A percentile compares a stretch with the other conserved stretches of the same genome.
phyloP scores from a whole-genome alignment of 192 early-diverging fungal genomes.

The Borealophlyctis nickersoniae region DNA sequence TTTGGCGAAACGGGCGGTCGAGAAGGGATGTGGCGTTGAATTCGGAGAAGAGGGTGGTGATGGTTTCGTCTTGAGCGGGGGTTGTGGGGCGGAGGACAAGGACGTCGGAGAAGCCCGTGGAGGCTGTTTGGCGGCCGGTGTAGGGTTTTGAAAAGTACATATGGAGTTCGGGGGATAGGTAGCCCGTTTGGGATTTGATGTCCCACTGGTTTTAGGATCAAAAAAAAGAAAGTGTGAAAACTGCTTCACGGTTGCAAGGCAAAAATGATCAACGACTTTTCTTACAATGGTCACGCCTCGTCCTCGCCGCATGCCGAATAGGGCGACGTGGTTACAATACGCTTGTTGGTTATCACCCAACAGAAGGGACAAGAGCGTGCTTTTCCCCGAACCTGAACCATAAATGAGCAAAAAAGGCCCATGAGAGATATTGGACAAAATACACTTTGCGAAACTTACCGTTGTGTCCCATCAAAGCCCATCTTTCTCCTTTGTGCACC shows the following conservation, averaged over 20 bases:
- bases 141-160: conserved; percentile 42
- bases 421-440: too few relatives aligned
- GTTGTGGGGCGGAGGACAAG: background rate
- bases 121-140: conserved; percentile 9
- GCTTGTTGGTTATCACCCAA: conserved; percentile 60
- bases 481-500: conserved; percentile 45
- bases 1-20: conserved; percentile 13
- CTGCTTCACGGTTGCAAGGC: background rate
- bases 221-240: background rate
- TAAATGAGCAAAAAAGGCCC: background rate
- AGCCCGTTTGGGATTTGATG: conserved; percentile 47
- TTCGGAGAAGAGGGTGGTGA: conserved; percentile 9
- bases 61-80: background rate
- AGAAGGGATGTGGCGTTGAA: conserved; percentile 4
- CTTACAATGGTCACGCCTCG: conserved; percentile 47
- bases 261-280: background rate
- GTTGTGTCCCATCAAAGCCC: conserved; percentile 53
- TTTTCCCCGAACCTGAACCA: conserved; percentile 51
- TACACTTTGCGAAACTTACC: conserved; percentile 27
- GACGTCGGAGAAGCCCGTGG: conserved; percentile 18
- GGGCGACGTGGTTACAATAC: conserved; percentile 48
- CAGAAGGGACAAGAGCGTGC: conserved; percentile 51
- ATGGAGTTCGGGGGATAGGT: conserved; percentile 55
- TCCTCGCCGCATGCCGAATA: conserved; percentile 53
- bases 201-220: conserved; percentile 37